These are phyloP conservation scores for Carnegiea gigantea DNA, from an alignment of 179 eudicot species.

Conservation along the genomic window DNA sequence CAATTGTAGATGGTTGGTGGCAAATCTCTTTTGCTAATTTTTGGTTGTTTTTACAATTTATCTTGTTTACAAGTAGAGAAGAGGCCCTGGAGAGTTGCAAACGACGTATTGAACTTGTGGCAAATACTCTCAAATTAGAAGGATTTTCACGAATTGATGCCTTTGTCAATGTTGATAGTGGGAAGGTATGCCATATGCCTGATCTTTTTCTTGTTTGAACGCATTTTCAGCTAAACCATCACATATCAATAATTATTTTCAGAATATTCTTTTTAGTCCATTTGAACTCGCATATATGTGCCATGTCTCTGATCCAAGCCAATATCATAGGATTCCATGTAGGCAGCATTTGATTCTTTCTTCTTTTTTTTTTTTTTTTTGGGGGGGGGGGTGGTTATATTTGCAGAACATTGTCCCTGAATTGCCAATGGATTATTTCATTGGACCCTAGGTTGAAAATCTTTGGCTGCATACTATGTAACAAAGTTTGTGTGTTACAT, in stretches of 20 bases:
- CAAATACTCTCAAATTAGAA: conserved; percentile 75
- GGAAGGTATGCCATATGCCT: conserved; percentile 54
- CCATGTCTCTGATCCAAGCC: not conserved
- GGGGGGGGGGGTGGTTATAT: too few species aligned
- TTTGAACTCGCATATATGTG: not conserved
- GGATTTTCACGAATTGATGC: conserved; percentile 97
- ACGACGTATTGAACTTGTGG: conserved; percentile 69
- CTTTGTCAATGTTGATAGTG: conserved; percentile 76
- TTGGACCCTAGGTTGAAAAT: not conserved
- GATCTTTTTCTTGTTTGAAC: not conserved
- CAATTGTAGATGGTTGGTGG: not conserved
- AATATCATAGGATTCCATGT: too few species aligned
- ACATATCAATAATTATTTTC: too few species aligned
- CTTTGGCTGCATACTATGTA: not conserved
- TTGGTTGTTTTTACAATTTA: not conserved
- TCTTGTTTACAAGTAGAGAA: conserved; percentile 34
- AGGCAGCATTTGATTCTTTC: not conserved
- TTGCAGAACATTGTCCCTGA: not conserved
- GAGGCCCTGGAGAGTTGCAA: conserved; percentile 67
- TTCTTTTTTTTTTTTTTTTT: not conserved
- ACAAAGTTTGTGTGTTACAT: not conserved
- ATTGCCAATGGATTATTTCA: not conserved
- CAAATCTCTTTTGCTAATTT: not conserved
- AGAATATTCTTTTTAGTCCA: not conserved
- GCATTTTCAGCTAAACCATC: not conserved